phyloP scores from a whole-genome alignment of 2,329 filamentous ascomycete genomes.

The Tolypocladium paradoxum region DNA sequence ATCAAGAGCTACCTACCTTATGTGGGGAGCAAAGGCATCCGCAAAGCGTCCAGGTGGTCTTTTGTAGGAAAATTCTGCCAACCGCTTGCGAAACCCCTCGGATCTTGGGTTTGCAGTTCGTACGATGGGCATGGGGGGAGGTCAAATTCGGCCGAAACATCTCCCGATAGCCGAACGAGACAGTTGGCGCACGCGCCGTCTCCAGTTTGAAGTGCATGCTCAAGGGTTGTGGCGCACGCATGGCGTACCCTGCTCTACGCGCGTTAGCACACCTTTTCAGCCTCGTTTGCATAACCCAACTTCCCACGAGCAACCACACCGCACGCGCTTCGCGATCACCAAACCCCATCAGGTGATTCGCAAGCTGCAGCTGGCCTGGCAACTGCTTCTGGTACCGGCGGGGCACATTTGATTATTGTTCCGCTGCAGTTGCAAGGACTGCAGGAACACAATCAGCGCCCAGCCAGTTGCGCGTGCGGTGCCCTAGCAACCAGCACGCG shows the following conservation, averaged over 20 bases:
- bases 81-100: neutral
- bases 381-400: neutral
- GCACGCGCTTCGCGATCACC: neutral
- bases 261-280: neutral
- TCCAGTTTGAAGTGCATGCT: neutral
- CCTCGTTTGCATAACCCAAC: neutral
- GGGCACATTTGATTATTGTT: neutral
- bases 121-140: neutral
- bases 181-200: neutral
- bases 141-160: slow-evolving; percentile 1
- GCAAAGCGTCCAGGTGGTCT: neutral
- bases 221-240: neutral
- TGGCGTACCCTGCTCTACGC: neutral
- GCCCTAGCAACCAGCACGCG: neutral
- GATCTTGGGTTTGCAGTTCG: too few relatives aligned
- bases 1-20: neutral
- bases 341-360: neutral
- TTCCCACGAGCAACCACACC: neutral
- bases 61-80: neutral
- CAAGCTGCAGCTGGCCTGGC: neutral
- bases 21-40: neutral
- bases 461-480: neutral
- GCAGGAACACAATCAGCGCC: neutral
- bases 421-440: neutral
- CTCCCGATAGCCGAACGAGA: neutral